Evolutionary conservation across 495 filamentous ascomycete genomes (phyloP).

Genomic region (Tuber melanosporum): DNA sequence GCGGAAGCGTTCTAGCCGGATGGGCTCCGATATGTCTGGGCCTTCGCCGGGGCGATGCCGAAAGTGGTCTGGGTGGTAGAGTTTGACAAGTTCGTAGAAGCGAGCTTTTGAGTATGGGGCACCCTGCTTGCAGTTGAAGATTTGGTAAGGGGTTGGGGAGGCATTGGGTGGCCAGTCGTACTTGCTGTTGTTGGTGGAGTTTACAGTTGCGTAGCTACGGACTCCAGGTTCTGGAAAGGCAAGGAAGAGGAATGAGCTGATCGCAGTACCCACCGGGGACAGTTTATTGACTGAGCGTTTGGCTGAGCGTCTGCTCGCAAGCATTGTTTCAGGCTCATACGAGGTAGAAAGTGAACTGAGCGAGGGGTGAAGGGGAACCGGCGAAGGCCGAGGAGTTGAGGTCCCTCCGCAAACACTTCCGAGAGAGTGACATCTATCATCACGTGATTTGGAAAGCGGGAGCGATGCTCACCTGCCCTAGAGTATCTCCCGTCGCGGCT

Average conservation of each 20-base stretch:
- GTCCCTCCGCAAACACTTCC: background rate
- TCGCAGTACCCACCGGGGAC: constrained; percentile 1
- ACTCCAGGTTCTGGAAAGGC: background rate
- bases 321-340: constrained; percentile 27
- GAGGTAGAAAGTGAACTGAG: background rate
- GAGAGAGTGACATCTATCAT: background rate
- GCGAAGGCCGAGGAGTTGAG: background rate
- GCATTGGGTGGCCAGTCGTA: constrained; percentile 45
- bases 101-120: constrained; percentile 71
- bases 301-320: constrained; percentile 26
- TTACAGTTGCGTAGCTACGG: constrained; percentile 23
- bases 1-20: constrained; percentile 75
- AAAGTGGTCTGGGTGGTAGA: constrained; percentile 80
- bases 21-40: constrained; percentile 50
- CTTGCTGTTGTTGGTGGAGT: constrained; percentile 36
- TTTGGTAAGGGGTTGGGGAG: constrained; percentile 83
- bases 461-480: background rate
- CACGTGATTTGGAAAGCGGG: background rate
- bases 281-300: constrained; percentile 13
- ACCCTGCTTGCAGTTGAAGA: constrained; percentile 57
- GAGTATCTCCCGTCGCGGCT: background rate
- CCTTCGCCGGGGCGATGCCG: constrained; percentile 45
- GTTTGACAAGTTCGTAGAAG: constrained; percentile 86
- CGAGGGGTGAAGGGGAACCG: constrained; percentile 4
- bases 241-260: background rate